Percentiles rank a stretch among this genome's conserved stretches.
These are phyloP conservation scores for Saccharomycopsis hybrid DNA, from an alignment of 1,139 yeast genomes.

Conservation along the genomic window DNA sequence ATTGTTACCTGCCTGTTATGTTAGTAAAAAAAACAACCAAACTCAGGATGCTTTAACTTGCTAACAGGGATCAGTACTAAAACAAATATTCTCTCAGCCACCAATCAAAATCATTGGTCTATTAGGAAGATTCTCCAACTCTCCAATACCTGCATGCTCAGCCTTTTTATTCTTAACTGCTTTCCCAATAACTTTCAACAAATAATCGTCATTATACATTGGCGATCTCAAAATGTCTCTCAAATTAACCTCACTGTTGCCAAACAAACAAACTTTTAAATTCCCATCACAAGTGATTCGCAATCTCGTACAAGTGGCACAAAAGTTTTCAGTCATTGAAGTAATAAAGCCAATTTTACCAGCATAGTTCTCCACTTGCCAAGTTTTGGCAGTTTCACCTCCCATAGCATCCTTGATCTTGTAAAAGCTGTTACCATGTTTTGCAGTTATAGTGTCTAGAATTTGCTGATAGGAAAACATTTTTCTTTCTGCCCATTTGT, in stretches of 20 bases:
- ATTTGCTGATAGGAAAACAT: constrained; percentile 40
- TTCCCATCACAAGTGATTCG: constrained; percentile 47
- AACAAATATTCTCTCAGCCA: constrained; percentile 29
- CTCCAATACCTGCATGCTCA: constrained; percentile 44
- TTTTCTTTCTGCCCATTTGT: constrained; percentile 40
- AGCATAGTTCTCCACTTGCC: constrained; percentile 32
- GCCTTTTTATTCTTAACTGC: constrained; percentile 40
- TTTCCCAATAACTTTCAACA: constrained; percentile 34
- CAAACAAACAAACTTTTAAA: constrained; percentile 45
- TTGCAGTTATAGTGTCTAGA: constrained; percentile 28
- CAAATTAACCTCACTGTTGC: constrained; percentile 42
- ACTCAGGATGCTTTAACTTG: too few relatives aligned
- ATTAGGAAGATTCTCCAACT: constrained; percentile 38
- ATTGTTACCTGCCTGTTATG: too few relatives aligned
- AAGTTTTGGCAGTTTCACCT: constrained; percentile 45
- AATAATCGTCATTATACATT: constrained; percentile 27
- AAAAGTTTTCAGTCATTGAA: constrained; percentile 46
- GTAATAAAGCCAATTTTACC: constrained; percentile 46
- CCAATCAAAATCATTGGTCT: constrained; percentile 51
- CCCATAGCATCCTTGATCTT: constrained; percentile 25
- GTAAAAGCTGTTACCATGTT: constrained; percentile 24
- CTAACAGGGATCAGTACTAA: too few relatives aligned
- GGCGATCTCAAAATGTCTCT: constrained; percentile 37
- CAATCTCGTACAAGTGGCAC: constrained; percentile 42
- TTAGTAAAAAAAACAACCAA: too few relatives aligned